Evolutionary conservation across 2,329 filamentous ascomycete species (phyloP), one percentile per base, ranked within the genome.

Genomic region (Cordyceps cateniannulata): DNA sequence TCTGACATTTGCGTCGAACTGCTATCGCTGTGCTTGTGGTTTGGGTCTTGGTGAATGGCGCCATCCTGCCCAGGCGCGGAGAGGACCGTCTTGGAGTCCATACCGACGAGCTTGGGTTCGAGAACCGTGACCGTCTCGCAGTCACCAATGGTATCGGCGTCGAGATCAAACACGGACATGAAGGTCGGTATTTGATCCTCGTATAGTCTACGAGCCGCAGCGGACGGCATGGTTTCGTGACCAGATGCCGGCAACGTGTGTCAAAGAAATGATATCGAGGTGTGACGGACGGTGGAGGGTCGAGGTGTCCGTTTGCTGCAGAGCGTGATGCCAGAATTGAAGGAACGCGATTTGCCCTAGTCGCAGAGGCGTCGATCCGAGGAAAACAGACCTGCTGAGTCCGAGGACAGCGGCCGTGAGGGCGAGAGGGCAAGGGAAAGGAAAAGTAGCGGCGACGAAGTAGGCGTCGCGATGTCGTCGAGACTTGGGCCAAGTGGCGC

Each of bases 1-100:
- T 90, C 91, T 18, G 89, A 90, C 59, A 82, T 82, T 64, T 89
- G 87, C 3, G 89, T 91, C 8, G 88, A 93, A n/a, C 85, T 88
- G 76, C 88, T 91, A 70, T 90, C 84, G 71, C 86, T 82, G 71
- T 90, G 88, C 69, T 87, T 85, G 74, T 91, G 89, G 65, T 78
- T 78, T 63, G 77, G 70, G 66, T 82, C 79, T 3, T 76, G 69
- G 35, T 76, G 70, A 57, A 82, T 68, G 56, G 75, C 69, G 61
- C 72, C 70, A 50, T 76, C 70, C 40, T 73, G 67, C 20, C 74
- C 64, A 62, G 77, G 75, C 60, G 71, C 66, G 62, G 77, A 69
- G 48, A 70, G 67, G 54, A 76, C 69, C 63, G 73, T 62, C 70
- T 73, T 71, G 62, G 76, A 66, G 35, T 77, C 79, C 68, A 81